A percentile compares a stretch with the other conserved stretches of the same genome.
Conservation (phyloP, 225 moss, liverwort and hornwort species). For the Anthoceros angustus region DNA sequence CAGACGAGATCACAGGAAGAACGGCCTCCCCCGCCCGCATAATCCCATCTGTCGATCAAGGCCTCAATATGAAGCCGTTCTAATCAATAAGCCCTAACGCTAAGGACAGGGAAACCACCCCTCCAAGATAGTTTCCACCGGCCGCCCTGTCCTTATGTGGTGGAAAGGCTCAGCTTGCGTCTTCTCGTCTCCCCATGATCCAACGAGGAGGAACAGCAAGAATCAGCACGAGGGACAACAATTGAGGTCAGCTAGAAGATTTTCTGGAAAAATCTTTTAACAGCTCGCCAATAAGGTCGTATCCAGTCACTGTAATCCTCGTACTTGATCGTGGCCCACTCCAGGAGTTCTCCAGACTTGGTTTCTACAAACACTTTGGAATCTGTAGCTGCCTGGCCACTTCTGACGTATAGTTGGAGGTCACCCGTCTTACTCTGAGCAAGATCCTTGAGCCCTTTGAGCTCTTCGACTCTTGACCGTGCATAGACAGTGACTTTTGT, state of each 20-base stretch:
- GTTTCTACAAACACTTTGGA: conserved; percentile 31
- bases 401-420: conserved; percentile 42
- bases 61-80: conserved; percentile 1
- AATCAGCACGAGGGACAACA: too few species aligned
- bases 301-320: conserved; percentile 86
- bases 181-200: background rate
- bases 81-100: background rate
- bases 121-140: background rate
- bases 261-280: conserved; percentile 64
- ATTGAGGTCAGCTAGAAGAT: conserved; percentile 38
- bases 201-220: background rate
- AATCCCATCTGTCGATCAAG: background rate
- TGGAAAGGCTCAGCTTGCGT: background rate
- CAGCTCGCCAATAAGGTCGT: conserved; percentile 67
- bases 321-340: conserved; percentile 48
- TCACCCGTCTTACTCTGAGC: conserved; percentile 32
- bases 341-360: conserved; percentile 34
- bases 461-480: conserved; percentile 12
- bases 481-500: conserved; percentile 26
- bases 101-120: background rate
- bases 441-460: conserved; percentile 39
- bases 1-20: too few species aligned
- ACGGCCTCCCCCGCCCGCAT: too few species aligned
- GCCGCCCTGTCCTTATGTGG: background rate
- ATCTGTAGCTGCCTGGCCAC: conserved; percentile 60